Percentiles rank a stretch among this genome's conserved stretches.
Conservation (phyloP, 2,329 filamentous ascomycete species). For the Parascedosporium putredinis region DNA sequence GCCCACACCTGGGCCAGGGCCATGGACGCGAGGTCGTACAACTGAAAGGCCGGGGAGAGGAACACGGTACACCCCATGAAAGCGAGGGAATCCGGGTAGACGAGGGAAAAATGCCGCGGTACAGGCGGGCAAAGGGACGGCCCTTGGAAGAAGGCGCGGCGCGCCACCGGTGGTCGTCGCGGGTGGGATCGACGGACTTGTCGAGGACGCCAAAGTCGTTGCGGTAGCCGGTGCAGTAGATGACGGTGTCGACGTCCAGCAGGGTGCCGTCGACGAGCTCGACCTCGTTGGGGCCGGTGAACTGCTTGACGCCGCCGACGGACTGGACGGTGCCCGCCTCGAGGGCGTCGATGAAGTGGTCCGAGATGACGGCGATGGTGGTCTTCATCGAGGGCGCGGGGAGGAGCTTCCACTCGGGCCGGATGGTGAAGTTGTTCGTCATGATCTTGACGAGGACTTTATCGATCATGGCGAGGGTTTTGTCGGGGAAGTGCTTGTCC, state of each 20-base stretch:
- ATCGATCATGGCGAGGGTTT: constrained; percentile 11
- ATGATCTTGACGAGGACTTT: constrained; percentile 12
- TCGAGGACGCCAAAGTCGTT: constrained; percentile 21
- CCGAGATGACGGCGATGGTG: constrained; percentile 17
- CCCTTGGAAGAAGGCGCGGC: constrained; percentile 10
- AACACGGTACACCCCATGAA: constrained; percentile 28
- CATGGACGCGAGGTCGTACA: constrained; percentile 33
- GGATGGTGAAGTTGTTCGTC: constrained; percentile 16
- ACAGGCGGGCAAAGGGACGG: constrained; percentile 25
- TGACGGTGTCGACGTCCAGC: constrained; percentile 19
- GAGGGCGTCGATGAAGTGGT: constrained; percentile 21
- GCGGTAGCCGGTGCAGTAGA: constrained; percentile 25
- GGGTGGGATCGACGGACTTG: constrained; percentile 15
- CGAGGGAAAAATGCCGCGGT: constrained; percentile 31
- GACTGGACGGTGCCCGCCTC: constrained; percentile 25
- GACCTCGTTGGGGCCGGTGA: not conserved
- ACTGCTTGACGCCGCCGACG: constrained; percentile 16
- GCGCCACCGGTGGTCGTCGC: constrained; percentile 5
- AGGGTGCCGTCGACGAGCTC: constrained; percentile 18
- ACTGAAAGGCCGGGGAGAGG: constrained; percentile 22
- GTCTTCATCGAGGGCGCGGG: constrained; percentile 17
- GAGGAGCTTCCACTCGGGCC: constrained; percentile 19
- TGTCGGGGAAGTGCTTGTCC: constrained; percentile 15
- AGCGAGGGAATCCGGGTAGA: constrained; percentile 31
- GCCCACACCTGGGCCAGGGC: constrained; percentile 32